Conservation (phyloP, 1,284 basidiomycete species). For the Cerrena zonata region DNA sequence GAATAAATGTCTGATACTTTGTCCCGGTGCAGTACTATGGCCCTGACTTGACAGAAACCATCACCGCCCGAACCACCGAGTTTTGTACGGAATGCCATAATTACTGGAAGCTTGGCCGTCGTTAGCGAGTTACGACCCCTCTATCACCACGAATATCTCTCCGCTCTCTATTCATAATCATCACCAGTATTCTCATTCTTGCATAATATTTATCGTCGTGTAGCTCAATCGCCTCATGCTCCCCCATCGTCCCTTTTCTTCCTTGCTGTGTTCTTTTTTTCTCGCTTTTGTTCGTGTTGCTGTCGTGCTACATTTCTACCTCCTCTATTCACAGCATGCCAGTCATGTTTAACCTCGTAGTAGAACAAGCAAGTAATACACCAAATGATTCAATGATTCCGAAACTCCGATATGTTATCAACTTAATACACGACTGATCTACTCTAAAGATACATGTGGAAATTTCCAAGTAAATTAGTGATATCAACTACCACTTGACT, state of each 20-base stretch:
- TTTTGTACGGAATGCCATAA: conserved; percentile 57
- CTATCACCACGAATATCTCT: not conserved
- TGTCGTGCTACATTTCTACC: not conserved
- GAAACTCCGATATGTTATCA: too few relatives aligned
- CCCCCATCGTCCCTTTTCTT: not conserved
- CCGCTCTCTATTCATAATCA: not conserved
- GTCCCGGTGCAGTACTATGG: conserved; percentile 50
- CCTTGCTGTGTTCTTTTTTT: not conserved
- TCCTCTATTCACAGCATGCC: not conserved
- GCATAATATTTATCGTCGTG: not conserved
- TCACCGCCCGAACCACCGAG: conserved; percentile 44
- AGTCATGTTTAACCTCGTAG: not conserved
- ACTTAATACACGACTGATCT: not conserved
- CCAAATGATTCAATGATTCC: not conserved
- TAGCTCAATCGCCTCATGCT: conserved; percentile 2
- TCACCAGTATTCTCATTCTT: not conserved
- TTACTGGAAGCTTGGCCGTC: conserved; percentile 7
- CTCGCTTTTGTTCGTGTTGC: not conserved
- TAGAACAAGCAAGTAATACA: not conserved
- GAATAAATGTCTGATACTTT: not conserved
- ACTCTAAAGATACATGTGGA: conserved; percentile 2
- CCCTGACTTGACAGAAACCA: conserved; percentile 58
- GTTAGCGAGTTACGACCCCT: not conserved
- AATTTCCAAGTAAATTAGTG: not conserved
- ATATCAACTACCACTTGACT: conserved; percentile 32